These are phyloP conservation scores for Saturnispora besseyi DNA, from an alignment of 805 yeast species.

Conservation along the genomic window DNA sequence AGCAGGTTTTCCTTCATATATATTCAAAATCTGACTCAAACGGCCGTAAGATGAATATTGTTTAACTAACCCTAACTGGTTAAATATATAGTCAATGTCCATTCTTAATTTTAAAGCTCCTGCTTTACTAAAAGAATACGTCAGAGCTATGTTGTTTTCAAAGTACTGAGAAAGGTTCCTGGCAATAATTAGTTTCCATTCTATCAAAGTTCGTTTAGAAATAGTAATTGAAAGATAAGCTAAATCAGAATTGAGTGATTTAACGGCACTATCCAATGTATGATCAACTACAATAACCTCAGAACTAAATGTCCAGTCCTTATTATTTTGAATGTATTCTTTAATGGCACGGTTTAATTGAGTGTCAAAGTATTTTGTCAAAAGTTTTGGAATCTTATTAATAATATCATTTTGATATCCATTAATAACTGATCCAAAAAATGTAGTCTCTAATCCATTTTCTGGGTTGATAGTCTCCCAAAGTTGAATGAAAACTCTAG, in stretches of 20 bases:
- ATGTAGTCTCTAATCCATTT: conserved; percentile 23
- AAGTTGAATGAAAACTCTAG: conserved; percentile 33
- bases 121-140: conserved; percentile 26
- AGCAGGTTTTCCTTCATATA: not conserved
- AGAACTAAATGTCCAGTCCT: conserved; percentile 19
- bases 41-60: conserved; percentile 16
- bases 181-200: conserved; percentile 22
- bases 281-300: conserved; percentile 10
- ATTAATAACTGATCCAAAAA: conserved; percentile 35
- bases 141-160: conserved; percentile 31
- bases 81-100: conserved; percentile 29
- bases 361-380: conserved; percentile 28
- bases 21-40: conserved; percentile 8
- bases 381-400: conserved; percentile 22
- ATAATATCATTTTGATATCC: conserved; percentile 29
- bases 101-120: conserved; percentile 30
- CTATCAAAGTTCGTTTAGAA: conserved; percentile 24
- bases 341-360: conserved; percentile 31
- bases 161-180: conserved; percentile 28
- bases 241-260: conserved; percentile 23
- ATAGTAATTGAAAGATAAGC: conserved; percentile 24
- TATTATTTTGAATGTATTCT: conserved; percentile 26
- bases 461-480: conserved; percentile 27
- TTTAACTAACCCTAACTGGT: conserved; percentile 16
- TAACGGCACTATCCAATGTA: conserved; percentile 19